A percentile compares a stretch with the other conserved stretches of the same genome.
Conservation (phyloP, 257 asterid genomes). For the Lycium ferocissimum region DNA sequence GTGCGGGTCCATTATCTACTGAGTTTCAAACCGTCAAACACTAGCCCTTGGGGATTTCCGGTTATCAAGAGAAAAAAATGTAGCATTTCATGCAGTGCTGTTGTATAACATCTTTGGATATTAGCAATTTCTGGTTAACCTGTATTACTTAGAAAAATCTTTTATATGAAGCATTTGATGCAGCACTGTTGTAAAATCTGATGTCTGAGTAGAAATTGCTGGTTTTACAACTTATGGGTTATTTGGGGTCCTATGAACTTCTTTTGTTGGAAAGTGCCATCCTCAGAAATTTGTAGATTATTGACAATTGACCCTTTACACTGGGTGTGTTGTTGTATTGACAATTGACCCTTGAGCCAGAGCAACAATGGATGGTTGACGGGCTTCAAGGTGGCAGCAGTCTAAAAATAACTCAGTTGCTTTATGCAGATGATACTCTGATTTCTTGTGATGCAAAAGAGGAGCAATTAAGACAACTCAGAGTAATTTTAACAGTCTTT, state of each 20-base stretch:
- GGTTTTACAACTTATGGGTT: background rate
- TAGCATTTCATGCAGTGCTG: background rate
- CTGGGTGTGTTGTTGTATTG: no score
- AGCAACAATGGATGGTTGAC: background rate
- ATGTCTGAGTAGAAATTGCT: background rate
- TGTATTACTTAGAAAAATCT: background rate
- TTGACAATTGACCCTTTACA: background rate
- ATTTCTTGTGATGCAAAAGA: background rate
- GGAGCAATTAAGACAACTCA: background rate
- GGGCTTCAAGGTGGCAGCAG: background rate
- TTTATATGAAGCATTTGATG: background rate
- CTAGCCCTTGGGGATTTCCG: background rate
- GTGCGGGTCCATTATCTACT: background rate
- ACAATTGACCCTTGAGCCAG: background rate
- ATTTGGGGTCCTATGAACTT: background rate
- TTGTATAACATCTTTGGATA: background rate
- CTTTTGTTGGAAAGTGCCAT: background rate
- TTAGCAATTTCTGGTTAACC: background rate
- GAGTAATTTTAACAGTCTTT: background rate
- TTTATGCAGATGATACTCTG: background rate
- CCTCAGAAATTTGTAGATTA: no score
- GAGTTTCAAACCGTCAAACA: background rate
- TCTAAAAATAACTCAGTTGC: no score
- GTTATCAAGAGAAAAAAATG: no score
- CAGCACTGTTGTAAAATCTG: background rate